Conservation (phyloP, 441 rosid species). For the Arabidopsis hybrid region DNA sequence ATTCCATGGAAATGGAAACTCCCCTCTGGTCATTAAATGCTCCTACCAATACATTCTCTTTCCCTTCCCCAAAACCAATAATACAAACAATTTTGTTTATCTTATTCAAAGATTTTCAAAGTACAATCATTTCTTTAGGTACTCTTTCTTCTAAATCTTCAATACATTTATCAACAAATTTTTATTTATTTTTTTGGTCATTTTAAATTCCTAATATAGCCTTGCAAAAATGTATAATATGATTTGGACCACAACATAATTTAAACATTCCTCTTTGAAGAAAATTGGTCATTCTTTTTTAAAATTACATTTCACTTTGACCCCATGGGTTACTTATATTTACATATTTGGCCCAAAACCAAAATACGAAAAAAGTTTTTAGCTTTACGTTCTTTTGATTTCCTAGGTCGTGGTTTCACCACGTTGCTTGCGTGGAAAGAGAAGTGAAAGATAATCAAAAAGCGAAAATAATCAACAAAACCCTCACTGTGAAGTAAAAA, state of each 20-base stretch:
- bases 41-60: constrained; percentile 36
- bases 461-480: constrained; percentile 6
- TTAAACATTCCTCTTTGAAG: not conserved
- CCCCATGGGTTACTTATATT: constrained; percentile 7
- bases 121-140: constrained; percentile 7
- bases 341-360: constrained; percentile 79
- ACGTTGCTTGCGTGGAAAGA: constrained; percentile 48
- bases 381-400: constrained; percentile 13
- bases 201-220: not conserved
- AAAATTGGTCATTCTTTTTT: not conserved
- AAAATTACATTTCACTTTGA: not conserved
- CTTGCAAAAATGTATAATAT: not conserved
- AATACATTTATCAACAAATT: not conserved
- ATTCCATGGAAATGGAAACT: constrained; percentile 32
- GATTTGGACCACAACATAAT: not conserved
- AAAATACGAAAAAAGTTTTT: constrained; percentile 24
- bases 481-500: constrained; percentile 22
- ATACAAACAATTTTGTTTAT: constrained; percentile 15
- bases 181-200: not conserved
- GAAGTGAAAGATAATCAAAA: constrained; percentile 26
- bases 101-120: not conserved
- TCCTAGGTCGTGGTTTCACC: constrained; percentile 46
- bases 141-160: constrained; percentile 1
- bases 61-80: constrained; percentile 26
- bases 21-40: constrained; percentile 19